These are phyloP conservation scores for Cordyceps tenuipes DNA, from an alignment of 2,329 filamentous ascomycete genomes.

Conservation along the genomic window DNA sequence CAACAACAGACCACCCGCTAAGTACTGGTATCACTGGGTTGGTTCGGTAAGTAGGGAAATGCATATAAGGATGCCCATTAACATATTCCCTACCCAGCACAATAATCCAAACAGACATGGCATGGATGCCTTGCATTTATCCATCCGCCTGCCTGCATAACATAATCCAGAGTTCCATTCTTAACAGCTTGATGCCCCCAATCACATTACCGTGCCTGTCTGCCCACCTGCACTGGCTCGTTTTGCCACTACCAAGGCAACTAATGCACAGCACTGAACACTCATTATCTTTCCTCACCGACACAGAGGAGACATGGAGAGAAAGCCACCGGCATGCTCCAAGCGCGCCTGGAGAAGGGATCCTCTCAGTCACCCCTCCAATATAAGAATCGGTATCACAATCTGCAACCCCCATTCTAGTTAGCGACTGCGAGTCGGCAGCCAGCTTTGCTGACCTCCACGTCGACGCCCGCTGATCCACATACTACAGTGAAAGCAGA, in stretches of 20 bases:
- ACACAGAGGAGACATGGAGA: background rate
- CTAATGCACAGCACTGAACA: no score
- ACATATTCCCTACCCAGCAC: no score
- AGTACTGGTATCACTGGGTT: no score
- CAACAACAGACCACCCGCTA: no score
- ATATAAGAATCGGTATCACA: constrained; percentile 11
- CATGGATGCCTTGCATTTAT: background rate
- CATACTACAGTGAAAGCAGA: background rate
- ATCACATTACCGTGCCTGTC: background rate
- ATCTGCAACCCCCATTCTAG: background rate
- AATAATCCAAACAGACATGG: no score
- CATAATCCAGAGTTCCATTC: background rate
- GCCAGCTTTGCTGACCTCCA: background rate
- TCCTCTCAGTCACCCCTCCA: constrained; percentile 5
- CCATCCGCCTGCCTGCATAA: background rate
- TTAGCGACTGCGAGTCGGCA: background rate
- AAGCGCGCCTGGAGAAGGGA: background rate
- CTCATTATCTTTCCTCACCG: background rate
- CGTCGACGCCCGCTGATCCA: background rate
- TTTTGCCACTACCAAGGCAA: no score
- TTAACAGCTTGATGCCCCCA: background rate
- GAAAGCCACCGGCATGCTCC: background rate
- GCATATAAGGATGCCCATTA: no score
- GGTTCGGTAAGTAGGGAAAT: no score
- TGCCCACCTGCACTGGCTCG: background rate